Evolutionary conservation across 2,329 filamentous ascomycete species (phyloP).

Genomic region (Juglanconis juglandina): DNA sequence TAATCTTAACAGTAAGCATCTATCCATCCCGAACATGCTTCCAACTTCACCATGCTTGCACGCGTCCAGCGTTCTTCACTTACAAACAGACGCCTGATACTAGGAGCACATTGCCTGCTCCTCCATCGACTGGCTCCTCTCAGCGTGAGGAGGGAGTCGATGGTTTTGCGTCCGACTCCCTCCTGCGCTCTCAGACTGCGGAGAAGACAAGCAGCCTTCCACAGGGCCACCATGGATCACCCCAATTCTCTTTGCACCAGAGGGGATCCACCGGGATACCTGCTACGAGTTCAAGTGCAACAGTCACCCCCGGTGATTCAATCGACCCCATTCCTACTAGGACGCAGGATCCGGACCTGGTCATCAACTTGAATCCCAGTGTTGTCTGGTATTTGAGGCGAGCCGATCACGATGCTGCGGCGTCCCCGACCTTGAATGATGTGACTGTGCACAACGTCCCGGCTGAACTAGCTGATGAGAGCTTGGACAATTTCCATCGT

Average conservation of each 20-base stretch:
- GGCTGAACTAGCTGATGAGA: not conserved
- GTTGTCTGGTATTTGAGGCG: not conserved
- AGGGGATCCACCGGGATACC: not conserved
- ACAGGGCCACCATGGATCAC: not conserved
- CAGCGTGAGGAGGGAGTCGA: constrained; percentile 1
- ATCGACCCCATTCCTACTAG: not conserved
- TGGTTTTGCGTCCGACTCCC: not conserved
- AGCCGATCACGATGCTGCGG: not conserved
- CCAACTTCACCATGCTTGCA: no score
- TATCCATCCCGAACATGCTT: no score
- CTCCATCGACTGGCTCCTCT: not conserved
- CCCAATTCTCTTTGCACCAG: no score
- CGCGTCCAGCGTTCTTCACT: no score
- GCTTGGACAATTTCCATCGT: not conserved
- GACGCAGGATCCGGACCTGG: not conserved
- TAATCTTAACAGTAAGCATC: no score
- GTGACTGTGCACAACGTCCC: not conserved
- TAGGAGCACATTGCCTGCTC: not conserved
- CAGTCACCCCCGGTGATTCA: not conserved
- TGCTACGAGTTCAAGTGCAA: not conserved
- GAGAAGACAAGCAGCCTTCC: not conserved
- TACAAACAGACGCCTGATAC: no score
- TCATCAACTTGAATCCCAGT: constrained; percentile 1
- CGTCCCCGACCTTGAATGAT: not conserved
- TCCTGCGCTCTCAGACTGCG: not conserved